Base-by-base conservation (phyloP, 768 basidiomycete genomes). In the Leccinum longicurvipes region DNA sequence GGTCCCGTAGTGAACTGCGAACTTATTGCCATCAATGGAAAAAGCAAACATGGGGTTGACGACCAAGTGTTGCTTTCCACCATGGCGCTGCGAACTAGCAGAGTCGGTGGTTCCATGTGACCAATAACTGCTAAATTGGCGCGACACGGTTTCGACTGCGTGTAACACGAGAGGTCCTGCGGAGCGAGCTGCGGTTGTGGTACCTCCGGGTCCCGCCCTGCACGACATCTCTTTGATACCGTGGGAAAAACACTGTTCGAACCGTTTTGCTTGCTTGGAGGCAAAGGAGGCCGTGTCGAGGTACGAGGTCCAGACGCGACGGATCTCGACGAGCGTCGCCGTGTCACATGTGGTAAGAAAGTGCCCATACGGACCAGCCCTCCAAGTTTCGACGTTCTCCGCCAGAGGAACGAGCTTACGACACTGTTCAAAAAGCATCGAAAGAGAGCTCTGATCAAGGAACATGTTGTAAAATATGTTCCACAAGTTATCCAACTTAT, bases 11-110 rank as follows among this genome's bases (percentile, higher is more conserved):
- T 71, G 69, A 1, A 67, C 60, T 0, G 69, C 25, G 21, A 67
- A 69, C 46, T 54, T 61, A 27, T 67, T 62, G 1, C 68, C 63
- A 1, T 65, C 54, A n/a, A 62, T 42, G 12, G 71, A 73, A 36
- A 61, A 71, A 0, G 56, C 58, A 45, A 72, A 72, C 1, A 62
- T 73, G 8, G 70, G 70, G 29, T 73, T 71, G 46, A 60, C 55
- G 0, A 12, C n/a, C 21, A 60, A 6, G 21, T 23, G 39, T 39
- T 17, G 54, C 29, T 50, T 53, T 17, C 36, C 25, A 1, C 39
- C 46, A 9, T 15, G 55, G 15, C 21, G 29, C 23, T 34, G 54
- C 10, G 24, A 41, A 19, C 39, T 3, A 14, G 42, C 34, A 17
- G 55, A 54, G 23, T 63, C 59, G 1, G 59, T 63, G 15, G 50